A percentile compares a stretch with the other conserved stretches of the same genome.
These are phyloP conservation scores for Paracorniculantispora psalliotae DNA, from an alignment of 2,329 filamentous ascomycete genomes.

Conservation along the genomic window DNA sequence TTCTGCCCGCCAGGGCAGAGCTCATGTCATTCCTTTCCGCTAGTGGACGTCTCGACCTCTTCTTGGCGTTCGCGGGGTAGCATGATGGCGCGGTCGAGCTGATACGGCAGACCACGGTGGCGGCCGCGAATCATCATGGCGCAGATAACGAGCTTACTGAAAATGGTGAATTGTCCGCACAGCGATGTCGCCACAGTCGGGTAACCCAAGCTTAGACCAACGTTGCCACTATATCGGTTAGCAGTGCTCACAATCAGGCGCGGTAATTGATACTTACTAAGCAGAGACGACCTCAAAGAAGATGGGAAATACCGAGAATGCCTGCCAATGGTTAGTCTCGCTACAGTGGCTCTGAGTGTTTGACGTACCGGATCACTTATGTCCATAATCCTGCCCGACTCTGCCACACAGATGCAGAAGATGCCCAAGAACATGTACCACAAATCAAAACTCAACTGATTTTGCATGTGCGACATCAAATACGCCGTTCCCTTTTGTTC, in stretches of 20 bases:
- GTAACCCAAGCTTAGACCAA: constrained; percentile 31
- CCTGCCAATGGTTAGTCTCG: constrained; percentile 16
- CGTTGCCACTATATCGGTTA: constrained; percentile 28
- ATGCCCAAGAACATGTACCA: constrained; percentile 38
- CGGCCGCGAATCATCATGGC: constrained; percentile 35
- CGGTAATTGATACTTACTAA: constrained; percentile 22
- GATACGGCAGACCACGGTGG: constrained; percentile 30
- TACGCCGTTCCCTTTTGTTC: constrained; percentile 26
- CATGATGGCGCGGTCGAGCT: constrained; percentile 31
- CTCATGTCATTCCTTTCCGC: neutral
- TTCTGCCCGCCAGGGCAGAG: neutral
- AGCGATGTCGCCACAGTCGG: constrained; percentile 27
- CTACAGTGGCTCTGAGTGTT: neutral
- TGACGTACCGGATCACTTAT: constrained; percentile 21
- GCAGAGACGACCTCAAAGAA: constrained; percentile 31
- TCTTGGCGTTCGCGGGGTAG: constrained; percentile 19
- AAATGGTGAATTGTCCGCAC: constrained; percentile 26
- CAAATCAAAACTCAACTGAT: constrained; percentile 37
- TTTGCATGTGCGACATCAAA: constrained; percentile 30
- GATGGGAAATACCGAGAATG: constrained; percentile 27
- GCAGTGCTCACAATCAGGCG: neutral
- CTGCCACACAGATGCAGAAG: constrained; percentile 29
- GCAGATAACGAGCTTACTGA: constrained; percentile 34
- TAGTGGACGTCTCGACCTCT: neutral
- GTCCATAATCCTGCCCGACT: constrained; percentile 24